These are phyloP conservation scores for Cyberlindnera subsufficiens DNA, from an alignment of 805 yeast genomes.

Conservation along the genomic window DNA sequence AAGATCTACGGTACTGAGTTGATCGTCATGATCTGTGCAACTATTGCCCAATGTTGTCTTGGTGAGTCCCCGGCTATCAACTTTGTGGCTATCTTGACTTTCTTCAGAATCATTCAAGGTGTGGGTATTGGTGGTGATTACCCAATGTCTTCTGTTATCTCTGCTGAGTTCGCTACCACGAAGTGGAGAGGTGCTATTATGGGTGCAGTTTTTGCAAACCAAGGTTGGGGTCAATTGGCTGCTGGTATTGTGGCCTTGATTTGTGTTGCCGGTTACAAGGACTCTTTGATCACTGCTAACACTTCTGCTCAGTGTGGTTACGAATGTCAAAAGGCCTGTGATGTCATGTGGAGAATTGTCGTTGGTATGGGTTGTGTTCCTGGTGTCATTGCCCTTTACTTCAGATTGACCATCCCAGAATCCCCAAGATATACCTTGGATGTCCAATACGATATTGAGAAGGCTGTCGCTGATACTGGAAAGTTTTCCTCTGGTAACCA, in stretches of 20 bases:
- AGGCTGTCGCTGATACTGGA: slow-evolving; percentile 51
- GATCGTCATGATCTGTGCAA: slow-evolving; percentile 76
- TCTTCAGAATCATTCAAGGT: slow-evolving; percentile 85
- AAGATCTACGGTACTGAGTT: slow-evolving; percentile 82
- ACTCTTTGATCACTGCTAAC: slow-evolving; percentile 47
- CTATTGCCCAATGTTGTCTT: slow-evolving; percentile 67
- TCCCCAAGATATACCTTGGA: slow-evolving; percentile 89
- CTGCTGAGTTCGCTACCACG: slow-evolving; percentile 89
- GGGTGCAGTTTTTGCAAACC: slow-evolving; percentile 95
- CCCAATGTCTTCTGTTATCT: slow-evolving; percentile 88
- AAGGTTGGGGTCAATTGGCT: slow-evolving; percentile 91
- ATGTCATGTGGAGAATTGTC: slow-evolving; percentile 91
- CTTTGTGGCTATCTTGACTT: slow-evolving; percentile 67
- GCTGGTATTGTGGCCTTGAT: slow-evolving; percentile 82
- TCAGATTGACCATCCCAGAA: slow-evolving; percentile 91
- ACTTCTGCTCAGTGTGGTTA: slow-evolving; percentile 56
- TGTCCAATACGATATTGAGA: slow-evolving; percentile 52
- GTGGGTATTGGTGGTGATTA: slow-evolving; percentile 98
- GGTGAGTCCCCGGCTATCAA: slow-evolving; percentile 69
- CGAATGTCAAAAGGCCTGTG: slow-evolving; percentile 70
- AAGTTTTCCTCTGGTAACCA: slow-evolving; percentile 43
- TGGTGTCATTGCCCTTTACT: slow-evolving; percentile 77
- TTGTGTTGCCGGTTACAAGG: slow-evolving; percentile 72
- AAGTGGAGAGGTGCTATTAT: slow-evolving; percentile 98
- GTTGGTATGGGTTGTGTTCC: slow-evolving; percentile 91